phyloP scores from a whole-genome alignment of 2,329 filamentous ascomycete species.

The Exophiala aquamarina region DNA sequence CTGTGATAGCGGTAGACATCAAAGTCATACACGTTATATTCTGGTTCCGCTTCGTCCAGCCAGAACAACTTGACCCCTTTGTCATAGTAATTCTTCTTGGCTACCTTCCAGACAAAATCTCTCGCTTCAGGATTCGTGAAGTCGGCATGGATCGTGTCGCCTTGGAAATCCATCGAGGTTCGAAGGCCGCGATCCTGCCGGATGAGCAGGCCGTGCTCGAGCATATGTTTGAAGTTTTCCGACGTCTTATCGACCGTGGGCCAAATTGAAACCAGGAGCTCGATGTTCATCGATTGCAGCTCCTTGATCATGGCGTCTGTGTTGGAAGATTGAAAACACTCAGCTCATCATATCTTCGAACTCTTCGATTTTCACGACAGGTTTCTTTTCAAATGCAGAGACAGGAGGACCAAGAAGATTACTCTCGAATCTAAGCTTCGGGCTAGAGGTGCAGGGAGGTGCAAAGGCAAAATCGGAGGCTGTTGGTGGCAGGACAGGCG shows the following conservation, averaged over 20 bases:
- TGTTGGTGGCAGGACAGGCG: slow-evolving; percentile 6
- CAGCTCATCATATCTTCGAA: slow-evolving; percentile 12
- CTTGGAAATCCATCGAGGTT: slow-evolving; percentile 59
- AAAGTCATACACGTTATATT: slow-evolving; percentile 65
- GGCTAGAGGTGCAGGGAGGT: slow-evolving; percentile 1
- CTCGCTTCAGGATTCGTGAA: slow-evolving; percentile 62
- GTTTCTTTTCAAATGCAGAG: slow-evolving; percentile 4
- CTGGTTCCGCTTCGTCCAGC: slow-evolving; percentile 69
- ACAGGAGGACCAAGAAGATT: slow-evolving; percentile 3
- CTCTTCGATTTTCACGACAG: slow-evolving; percentile 10
- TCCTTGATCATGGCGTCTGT: slow-evolving; percentile 63
- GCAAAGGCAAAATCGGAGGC: slow-evolving; percentile 8
- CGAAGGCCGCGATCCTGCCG: slow-evolving; percentile 61
- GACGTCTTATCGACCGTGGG: slow-evolving; percentile 62
- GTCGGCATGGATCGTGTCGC: slow-evolving; percentile 62
- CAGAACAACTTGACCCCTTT: slow-evolving; percentile 66
- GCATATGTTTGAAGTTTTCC: slow-evolving; percentile 63
- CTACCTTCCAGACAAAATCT: slow-evolving; percentile 60
- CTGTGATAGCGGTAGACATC: slow-evolving; percentile 64
- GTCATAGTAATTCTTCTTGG: slow-evolving; percentile 60
- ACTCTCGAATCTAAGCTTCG: slow-evolving; percentile 6
- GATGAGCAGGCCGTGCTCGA: slow-evolving; percentile 61
- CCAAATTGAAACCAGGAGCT: slow-evolving; percentile 71
- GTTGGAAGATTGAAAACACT: slow-evolving; percentile 1
- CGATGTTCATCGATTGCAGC: slow-evolving; percentile 57